phyloP scores from a whole-genome alignment of 768 basidiomycete species.

The Dioszegia hungarica region DNA sequence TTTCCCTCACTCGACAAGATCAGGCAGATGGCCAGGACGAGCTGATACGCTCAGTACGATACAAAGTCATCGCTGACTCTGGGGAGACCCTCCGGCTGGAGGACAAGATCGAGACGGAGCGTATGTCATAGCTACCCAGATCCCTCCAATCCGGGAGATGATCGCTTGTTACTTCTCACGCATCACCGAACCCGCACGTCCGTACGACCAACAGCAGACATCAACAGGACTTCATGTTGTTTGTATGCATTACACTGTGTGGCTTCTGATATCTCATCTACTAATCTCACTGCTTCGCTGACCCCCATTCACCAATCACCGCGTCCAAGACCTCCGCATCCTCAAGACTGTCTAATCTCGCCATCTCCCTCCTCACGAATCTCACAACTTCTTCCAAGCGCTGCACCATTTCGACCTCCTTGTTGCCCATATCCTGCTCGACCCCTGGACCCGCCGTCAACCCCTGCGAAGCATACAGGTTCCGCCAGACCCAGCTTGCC shows the following conservation, averaged over 20 bases:
- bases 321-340: conserved; percentile 52
- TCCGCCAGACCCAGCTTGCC: too few species aligned
- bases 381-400: conserved; percentile 65
- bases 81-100: conserved; percentile 35
- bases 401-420: conserved; percentile 62
- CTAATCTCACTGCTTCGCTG: background rate
- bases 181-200: too few species aligned
- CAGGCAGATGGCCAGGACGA: background rate
- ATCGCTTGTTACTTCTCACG: too few species aligned
- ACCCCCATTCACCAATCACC: conserved; percentile 43
- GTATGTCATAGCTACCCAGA: background rate
- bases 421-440: conserved; percentile 16
- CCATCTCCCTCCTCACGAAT: conserved; percentile 69
- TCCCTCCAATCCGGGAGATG: too few species aligned
- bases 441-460: conserved; percentile 1
- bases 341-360: conserved; percentile 59
- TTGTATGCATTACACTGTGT: background rate
- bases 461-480: conserved; percentile 74
- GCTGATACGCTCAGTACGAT: conserved; percentile 32
- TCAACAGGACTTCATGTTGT: background rate
- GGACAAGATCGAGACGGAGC: conserved; percentile 17
- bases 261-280: background rate
- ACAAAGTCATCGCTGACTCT: conserved; percentile 46
- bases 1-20: background rate
- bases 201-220: too few species aligned